These are phyloP conservation scores for Cercophora newfieldiana DNA, from an alignment of 495 filamentous ascomycete genomes.

Conservation along the genomic window DNA sequence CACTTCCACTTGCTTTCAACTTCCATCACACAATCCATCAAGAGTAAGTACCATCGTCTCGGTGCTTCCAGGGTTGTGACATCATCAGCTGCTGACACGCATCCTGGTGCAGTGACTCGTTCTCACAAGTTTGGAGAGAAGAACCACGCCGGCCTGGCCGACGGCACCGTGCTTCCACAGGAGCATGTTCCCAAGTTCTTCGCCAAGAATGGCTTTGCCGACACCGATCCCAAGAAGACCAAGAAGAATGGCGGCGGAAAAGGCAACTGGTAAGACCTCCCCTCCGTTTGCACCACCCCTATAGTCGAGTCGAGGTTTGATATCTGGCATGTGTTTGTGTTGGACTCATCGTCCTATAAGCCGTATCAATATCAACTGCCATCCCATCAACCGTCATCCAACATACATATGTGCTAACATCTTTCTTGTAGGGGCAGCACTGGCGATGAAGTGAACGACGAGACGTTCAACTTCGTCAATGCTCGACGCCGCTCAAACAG, in stretches of 20 bases:
- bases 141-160: conserved; percentile 69
- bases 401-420: background rate
- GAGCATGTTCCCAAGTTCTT: conserved; percentile 88
- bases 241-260: conserved; percentile 96
- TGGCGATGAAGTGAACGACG: conserved; percentile 81
- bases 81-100: conserved; percentile 21
- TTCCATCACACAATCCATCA: conserved; percentile 22
- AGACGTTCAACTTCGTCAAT: conserved; percentile 76
- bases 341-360: too few relatives aligned
- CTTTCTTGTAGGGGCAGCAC: conserved; percentile 65
- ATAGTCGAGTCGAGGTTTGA: background rate
- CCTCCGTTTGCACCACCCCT: background rate
- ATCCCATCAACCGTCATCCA: too few relatives aligned
- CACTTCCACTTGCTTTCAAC: background rate
- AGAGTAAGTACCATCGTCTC: conserved; percentile 27
- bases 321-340: conserved; percentile 6
- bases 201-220: conserved; percentile 79
- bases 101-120: conserved; percentile 71
- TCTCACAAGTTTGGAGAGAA: conserved; percentile 91
- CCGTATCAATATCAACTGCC: too few relatives aligned
- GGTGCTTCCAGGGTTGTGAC: conserved; percentile 1
- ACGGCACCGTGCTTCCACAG: conserved; percentile 61
- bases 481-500: conserved; percentile 91
- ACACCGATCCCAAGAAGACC: conserved; percentile 82
- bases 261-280: conserved; percentile 75